Base-by-base conservation (phyloP, 345 rosid genomes). In the Arabidopsis suecica region DNA sequence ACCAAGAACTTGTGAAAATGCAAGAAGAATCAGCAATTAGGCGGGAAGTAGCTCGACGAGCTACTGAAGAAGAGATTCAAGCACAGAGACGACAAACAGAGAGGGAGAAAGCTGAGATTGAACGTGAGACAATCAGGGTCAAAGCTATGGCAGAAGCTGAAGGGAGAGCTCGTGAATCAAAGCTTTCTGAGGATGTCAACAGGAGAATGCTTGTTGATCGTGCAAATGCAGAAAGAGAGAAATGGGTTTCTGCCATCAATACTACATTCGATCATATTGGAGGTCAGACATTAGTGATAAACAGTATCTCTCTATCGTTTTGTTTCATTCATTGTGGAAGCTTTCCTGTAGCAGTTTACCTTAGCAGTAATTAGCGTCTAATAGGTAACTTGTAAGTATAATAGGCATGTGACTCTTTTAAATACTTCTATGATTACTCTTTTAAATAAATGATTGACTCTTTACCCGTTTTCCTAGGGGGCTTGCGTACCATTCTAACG, bases 141-240 rank as follows among this genome's bases (percentile, higher is more conserved):
- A 87, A 83, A 82, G 93, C 97, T 56, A 90, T 95, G 83, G 97
- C 99, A n/a, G 97, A 95, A 81, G 99, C 97, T 62, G 97, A 92
- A 85, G 99, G 97, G 78, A 89, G 99, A 79, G 97, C 97, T 28
- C 97, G 91, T 80, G 99, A 95, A 71, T 92, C 93, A 4, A 95
- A 90, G 89, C 88, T 95, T 54, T 87, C 97, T 71, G 99, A 95
- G 76, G 99, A 95, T 60, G 93, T 95, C 51, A 91, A 95, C 68
- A 82, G 99, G 78, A 75, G 97, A 78, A 85, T 95, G 33, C 89
- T 95, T 32, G 59, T 90, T 47, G 99, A 95, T 85, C 97, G 93
- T 77, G 97, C 99, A 49, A 90, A 88, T 86, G 99, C 97, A 71
- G 99, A 95, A 81, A 79, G 96, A 81, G 99, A 92, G 80, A 95